Base-by-base conservation (phyloP, 2,329 filamentous ascomycete species). In the Emergomyces africanus region DNA sequence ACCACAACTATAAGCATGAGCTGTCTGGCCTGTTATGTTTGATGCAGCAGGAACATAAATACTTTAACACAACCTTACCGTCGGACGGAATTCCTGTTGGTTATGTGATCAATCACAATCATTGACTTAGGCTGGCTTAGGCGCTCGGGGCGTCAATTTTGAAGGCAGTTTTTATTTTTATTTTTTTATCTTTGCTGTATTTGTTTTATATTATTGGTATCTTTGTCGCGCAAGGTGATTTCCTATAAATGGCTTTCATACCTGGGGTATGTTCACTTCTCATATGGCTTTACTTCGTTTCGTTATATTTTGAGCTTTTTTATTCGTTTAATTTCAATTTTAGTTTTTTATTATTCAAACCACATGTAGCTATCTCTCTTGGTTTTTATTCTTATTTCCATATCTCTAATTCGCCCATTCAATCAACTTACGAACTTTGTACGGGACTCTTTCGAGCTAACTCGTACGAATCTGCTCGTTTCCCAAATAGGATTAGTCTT, bases 401-500 rank as follows among this genome's bases (percentile, higher is more conserved):
- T n/a, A n/a, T n/a, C n/a, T n/a, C n/a, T n/a, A n/a, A n/a, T n/a
- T n/a, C n/a, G n/a, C n/a, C n/a, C n/a, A n/a, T n/a, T n/a, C n/a
- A n/a, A n/a, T n/a, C n/a, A n/a, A n/a, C n/a, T n/a, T n/a, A n/a
- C n/a, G n/a, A n/a, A n/a, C n/a, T n/a, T n/a, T n/a, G n/a, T n/a
- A n/a, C n/a, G n/a, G n/a, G n/a, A n/a, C n/a, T n/a, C n/a, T n/a
- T n/a, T n/a, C n/a, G n/a, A n/a, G n/a, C n/a, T n/a, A n/a, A n/a
- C n/a, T n/a, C n/a, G n/a, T n/a, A n/a, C n/a, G n/a, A n/a, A n/a
- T n/a, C n/a, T n/a, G n/a, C n/a, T n/a, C n/a, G 4, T n/a, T 48
- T 39, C 37, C 57, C 57, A 59, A 55, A 54, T 15, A 3, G 14
- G 23, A 25, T 63, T 73, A 74, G 72, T 39, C 60, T 68, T 75